A percentile compares a stretch with the other conserved stretches of the same genome.
These are phyloP conservation scores for Solanum okadae DNA, from an alignment of 257 asterid genomes.

Conservation along the genomic window DNA sequence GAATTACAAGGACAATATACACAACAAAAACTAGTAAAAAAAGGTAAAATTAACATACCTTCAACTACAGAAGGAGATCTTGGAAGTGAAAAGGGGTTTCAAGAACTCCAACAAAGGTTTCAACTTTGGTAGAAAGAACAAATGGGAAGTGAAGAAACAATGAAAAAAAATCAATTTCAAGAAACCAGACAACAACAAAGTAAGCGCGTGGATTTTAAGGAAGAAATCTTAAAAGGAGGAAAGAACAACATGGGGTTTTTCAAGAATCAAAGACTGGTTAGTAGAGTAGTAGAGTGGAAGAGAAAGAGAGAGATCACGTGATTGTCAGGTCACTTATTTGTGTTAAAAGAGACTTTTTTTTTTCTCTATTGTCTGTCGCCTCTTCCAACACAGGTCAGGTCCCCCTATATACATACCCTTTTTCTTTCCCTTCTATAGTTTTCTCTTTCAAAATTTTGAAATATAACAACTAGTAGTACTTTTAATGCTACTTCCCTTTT, in stretches of 20 bases:
- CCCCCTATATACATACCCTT: neutral
- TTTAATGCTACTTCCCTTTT: neutral
- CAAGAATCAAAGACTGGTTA: neutral
- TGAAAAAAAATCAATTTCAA: neutral
- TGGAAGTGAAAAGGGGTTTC: neutral
- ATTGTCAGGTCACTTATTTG: slow-evolving; percentile 40
- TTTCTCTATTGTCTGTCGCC: neutral
- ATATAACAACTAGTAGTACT: neutral
- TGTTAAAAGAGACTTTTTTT: slow-evolving; percentile 8
- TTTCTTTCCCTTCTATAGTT: neutral
- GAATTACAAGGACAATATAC: neutral
- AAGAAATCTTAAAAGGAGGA: neutral
- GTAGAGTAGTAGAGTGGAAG: neutral
- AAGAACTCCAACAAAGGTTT: neutral
- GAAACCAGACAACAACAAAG: neutral
- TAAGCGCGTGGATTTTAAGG: slow-evolving; percentile 13
- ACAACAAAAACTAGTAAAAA: neutral
- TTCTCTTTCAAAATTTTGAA: neutral
- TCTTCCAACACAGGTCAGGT: slow-evolving; percentile 8
- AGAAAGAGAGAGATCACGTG: slow-evolving; percentile 45
- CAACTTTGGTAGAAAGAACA: neutral
- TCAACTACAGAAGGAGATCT: slow-evolving; percentile 7
- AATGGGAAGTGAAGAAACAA: neutral
- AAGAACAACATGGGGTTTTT: neutral
- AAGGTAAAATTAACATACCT: neutral